Conservation (phyloP, 139 green algal genomes). For the Spirogloea muscicola region DNA sequence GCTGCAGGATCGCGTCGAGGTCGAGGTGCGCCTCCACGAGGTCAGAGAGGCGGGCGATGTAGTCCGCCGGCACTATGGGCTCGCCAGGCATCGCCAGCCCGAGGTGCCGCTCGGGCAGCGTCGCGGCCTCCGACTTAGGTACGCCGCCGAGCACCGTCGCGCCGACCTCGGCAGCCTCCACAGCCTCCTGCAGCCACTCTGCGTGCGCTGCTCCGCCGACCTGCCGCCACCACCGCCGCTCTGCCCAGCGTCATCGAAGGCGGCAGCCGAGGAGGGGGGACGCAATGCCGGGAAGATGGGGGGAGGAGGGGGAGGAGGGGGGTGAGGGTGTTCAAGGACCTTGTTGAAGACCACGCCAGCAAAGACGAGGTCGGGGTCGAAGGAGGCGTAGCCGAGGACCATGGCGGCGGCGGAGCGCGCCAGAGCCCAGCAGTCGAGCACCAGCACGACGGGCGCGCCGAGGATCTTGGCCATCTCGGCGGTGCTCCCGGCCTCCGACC, state of each 20-base stretch:
- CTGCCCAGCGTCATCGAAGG: no score
- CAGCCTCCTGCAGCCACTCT: constrained; percentile 59
- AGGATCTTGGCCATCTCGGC: constrained; percentile 71
- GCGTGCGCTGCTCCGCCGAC: constrained; percentile 55
- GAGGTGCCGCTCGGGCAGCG: constrained; percentile 54
- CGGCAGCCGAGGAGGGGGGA: no score
- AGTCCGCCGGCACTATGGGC: constrained; percentile 8
- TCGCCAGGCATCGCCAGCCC: constrained; percentile 59
- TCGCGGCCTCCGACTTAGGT: constrained; percentile 54
- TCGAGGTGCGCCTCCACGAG: constrained; percentile 60
- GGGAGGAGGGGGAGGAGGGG: no score
- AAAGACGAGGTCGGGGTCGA: constrained; percentile 64
- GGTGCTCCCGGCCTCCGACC: constrained; percentile 68
- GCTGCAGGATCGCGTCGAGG: constrained; percentile 58
- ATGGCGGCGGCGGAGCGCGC: constrained; percentile 62
- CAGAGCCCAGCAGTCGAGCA: constrained; percentile 70
- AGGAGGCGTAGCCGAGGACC: constrained; percentile 64
- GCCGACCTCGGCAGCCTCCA: constrained; percentile 51
- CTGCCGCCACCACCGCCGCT: no score
- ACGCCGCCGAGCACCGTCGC: constrained; percentile 65
- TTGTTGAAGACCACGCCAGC: constrained; percentile 81
- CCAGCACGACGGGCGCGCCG: constrained; percentile 71
- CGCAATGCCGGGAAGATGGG: no score
- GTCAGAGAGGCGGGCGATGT: constrained; percentile 43
- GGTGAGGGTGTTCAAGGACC: no score